These are phyloP conservation scores for Cephalotrichum gorgonifer DNA, from an alignment of 2,329 filamentous ascomycete genomes.

Conservation along the genomic window DNA sequence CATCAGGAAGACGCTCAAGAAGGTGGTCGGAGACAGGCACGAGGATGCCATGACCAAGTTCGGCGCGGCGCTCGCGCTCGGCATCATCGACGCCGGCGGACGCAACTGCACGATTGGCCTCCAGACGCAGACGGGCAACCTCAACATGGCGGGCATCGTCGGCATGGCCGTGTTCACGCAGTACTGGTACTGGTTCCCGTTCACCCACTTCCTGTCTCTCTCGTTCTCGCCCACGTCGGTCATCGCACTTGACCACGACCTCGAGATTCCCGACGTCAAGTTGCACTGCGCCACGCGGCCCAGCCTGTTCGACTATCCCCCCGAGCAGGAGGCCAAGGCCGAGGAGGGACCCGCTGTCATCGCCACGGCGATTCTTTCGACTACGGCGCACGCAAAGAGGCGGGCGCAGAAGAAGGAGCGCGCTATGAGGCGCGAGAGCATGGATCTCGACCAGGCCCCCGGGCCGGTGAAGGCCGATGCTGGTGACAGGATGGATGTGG, in stretches of 20 bases:
- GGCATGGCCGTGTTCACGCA: slow-evolving; percentile 98
- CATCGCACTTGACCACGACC: slow-evolving; percentile 85
- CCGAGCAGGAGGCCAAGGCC: slow-evolving; percentile 88
- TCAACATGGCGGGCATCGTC: slow-evolving; percentile 97
- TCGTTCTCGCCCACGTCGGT: slow-evolving; percentile 96
- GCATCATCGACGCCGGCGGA: slow-evolving; percentile 95
- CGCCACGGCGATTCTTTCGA: slow-evolving; percentile 90
- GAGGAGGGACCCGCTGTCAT: slow-evolving; percentile 91
- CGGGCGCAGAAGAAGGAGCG: slow-evolving; percentile 90
- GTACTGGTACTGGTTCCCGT: slow-evolving; percentile 99
- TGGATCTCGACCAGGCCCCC: slow-evolving; percentile 68
- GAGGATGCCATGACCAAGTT: slow-evolving; percentile 99
- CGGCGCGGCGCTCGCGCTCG: slow-evolving; percentile 82
- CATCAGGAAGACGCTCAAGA: slow-evolving; percentile 87
- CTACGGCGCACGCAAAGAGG: slow-evolving; percentile 92
- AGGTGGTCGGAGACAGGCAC: slow-evolving; percentile 87
- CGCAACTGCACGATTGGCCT: slow-evolving; percentile 97
- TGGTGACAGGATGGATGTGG: slow-evolving; percentile 82
- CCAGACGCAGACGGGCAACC: slow-evolving; percentile 94
- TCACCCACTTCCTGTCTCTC: slow-evolving; percentile 92
- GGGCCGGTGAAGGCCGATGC: slow-evolving; percentile 42
- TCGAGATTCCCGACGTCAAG: slow-evolving; percentile 89
- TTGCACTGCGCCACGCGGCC: slow-evolving; percentile 92
- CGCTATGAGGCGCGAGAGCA: slow-evolving; percentile 80
- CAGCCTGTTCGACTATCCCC: slow-evolving; percentile 95